A percentile compares a stretch with the other conserved stretches of the same genome.
Conservation (phyloP, 495 filamentous ascomycete genomes). For the Penicilliopsis zonata region DNA sequence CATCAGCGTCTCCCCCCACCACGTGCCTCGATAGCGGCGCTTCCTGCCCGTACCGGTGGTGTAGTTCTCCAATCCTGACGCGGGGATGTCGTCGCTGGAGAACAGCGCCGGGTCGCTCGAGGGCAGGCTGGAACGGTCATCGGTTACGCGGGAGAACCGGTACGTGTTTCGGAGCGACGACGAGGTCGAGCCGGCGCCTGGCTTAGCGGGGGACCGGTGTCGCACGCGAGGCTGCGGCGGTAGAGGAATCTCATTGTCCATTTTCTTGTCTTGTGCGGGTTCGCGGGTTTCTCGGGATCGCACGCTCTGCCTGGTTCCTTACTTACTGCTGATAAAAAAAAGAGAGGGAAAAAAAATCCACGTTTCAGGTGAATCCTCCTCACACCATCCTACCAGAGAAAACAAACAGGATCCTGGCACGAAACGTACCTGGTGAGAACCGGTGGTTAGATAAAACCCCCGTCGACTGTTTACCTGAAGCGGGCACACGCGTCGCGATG, state of each 20-base stretch:
- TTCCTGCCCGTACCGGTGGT: constrained; percentile 40
- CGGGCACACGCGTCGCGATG: constrained; percentile 1
- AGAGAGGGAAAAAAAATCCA: too few species aligned
- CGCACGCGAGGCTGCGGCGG: constrained; percentile 30
- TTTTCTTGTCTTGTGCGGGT: too few species aligned
- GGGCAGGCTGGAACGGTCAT: constrained; percentile 33
- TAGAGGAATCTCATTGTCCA: constrained; percentile 33
- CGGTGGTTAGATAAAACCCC: too few species aligned
- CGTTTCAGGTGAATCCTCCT: too few species aligned
- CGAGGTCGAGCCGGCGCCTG: not conserved
- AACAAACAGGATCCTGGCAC: too few species aligned
- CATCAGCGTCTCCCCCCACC: constrained; percentile 51
- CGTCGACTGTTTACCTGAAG: constrained; percentile 3
- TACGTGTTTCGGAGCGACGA: constrained; percentile 21
- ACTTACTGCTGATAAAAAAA: too few species aligned
- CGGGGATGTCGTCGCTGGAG: constrained; percentile 66
- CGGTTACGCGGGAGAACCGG: constrained; percentile 20
- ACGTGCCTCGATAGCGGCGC: constrained; percentile 55
- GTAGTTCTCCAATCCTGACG: constrained; percentile 60
- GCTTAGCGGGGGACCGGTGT: constrained; percentile 22
- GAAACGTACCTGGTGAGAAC: too few species aligned
- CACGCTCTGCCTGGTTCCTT: too few species aligned
- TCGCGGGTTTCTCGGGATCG: too few species aligned
- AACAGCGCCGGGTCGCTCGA: constrained; percentile 70
- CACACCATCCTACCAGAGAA: too few species aligned